phyloP scores from a whole-genome alignment of 2,329 filamentous ascomycete genomes.

The Rutstroemia sp. region DNA sequence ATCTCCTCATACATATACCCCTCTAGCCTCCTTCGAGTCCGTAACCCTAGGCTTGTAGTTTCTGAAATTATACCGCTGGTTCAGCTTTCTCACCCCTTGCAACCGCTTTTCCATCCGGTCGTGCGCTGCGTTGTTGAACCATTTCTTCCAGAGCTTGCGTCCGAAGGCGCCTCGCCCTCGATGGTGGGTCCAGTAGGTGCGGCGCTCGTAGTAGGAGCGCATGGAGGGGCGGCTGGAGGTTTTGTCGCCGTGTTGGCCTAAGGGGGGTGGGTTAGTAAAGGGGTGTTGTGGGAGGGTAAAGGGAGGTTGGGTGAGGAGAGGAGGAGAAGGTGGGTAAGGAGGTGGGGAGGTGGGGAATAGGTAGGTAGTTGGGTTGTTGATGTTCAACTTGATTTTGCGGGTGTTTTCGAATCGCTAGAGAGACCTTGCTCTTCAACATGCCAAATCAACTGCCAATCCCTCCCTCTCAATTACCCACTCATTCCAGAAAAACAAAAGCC shows the following conservation, averaged over 20 bases:
- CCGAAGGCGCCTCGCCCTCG: slow-evolving; percentile 19
- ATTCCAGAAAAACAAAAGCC: background rate
- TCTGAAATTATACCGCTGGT: slow-evolving; percentile 19
- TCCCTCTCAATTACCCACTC: no score
- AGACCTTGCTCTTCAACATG: background rate
- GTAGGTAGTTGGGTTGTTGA: no score
- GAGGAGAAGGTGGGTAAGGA: no score
- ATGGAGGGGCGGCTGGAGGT: background rate
- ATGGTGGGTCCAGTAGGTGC: slow-evolving; percentile 20
- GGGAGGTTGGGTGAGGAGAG: no score
- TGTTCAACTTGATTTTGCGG: no score
- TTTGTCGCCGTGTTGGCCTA: slow-evolving; percentile 21
- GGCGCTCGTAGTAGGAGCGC: slow-evolving; percentile 7
- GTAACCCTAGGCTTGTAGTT: slow-evolving; percentile 7
- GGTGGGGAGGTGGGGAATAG: no score
- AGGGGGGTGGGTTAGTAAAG: background rate
- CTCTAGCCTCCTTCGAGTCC: background rate
- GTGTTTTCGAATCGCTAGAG: no score
- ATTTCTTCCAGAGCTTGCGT: slow-evolving; percentile 23
- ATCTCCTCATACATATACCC: no score
- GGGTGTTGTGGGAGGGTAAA: no score
- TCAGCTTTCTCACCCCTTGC: slow-evolving; percentile 9
- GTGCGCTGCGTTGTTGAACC: slow-evolving; percentile 24
- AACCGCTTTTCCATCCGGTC: slow-evolving; percentile 18
- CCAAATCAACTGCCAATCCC: background rate